A percentile compares a stretch with the other conserved stretches of the same genome.
phyloP scores from a whole-genome alignment of 768 basidiomycete species.

The Boletus insuetus region DNA sequence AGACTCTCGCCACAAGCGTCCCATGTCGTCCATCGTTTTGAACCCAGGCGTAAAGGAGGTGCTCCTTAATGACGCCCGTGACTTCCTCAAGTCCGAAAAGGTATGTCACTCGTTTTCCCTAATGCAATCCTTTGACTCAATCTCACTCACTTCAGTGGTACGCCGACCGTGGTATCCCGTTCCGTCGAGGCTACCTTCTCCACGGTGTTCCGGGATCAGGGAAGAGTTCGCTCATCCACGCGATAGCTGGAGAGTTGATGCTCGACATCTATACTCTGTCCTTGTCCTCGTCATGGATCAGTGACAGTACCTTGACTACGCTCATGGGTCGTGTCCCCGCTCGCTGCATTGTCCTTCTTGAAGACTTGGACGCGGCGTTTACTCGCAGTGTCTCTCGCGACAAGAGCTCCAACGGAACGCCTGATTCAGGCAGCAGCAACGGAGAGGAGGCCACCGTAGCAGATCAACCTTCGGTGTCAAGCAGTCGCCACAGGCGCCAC shows the following conservation, averaged over 20 bases:
- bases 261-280: slow-evolving; percentile 93
- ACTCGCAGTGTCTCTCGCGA: slow-evolving; percentile 72
- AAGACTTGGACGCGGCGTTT: slow-evolving; percentile 90
- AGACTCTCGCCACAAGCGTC: slow-evolving; percentile 83
- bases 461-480: slow-evolving; percentile 27
- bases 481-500: slow-evolving; percentile 44
- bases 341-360: slow-evolving; percentile 81
- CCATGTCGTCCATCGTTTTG: slow-evolving; percentile 84
- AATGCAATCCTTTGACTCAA: background rate
- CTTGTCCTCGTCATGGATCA: slow-evolving; percentile 82
- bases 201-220: slow-evolving; percentile 85
- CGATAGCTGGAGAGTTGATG: slow-evolving; percentile 84
- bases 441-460: slow-evolving; percentile 33
- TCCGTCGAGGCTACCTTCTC: slow-evolving; percentile 83
- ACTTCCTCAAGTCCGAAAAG: slow-evolving; percentile 84
- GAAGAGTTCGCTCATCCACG: slow-evolving; percentile 83
- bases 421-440: slow-evolving; percentile 34
- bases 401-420: slow-evolving; percentile 46
- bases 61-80: slow-evolving; percentile 76
- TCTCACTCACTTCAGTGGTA: slow-evolving; percentile 60
- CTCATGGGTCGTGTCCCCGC: slow-evolving; percentile 87
- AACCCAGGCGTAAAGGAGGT: slow-evolving; percentile 90
- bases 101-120: slow-evolving; percentile 31
- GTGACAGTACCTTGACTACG: slow-evolving; percentile 79
- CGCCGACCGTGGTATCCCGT: slow-evolving; percentile 89